phyloP scores from a whole-genome alignment of 164 flowering plant species.

The Paratinospora sagittata region DNA sequence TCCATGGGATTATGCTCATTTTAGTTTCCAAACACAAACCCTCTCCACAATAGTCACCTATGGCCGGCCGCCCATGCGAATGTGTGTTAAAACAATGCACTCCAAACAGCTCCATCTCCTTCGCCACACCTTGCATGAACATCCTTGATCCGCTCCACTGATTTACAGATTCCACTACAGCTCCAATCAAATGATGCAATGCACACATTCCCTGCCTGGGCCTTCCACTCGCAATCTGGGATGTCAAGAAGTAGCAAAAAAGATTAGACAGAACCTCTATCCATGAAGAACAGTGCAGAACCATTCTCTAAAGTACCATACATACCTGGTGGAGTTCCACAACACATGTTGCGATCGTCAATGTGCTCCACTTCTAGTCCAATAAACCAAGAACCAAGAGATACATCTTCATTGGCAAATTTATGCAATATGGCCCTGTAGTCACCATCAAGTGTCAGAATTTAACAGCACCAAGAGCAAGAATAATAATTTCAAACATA shows the following conservation, averaged over 20 bases:
- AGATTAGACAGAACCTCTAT: not conserved
- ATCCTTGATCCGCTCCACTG: conserved; percentile 63
- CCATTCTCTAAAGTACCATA: not conserved
- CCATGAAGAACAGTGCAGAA: not conserved
- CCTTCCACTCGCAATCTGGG: conserved; percentile 86
- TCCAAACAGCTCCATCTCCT: conserved; percentile 75
- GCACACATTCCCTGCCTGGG: conserved; percentile 76
- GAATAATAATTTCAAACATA: not conserved
- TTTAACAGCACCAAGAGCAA: not conserved
- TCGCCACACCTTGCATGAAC: conserved; percentile 79
- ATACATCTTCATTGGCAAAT: conserved; percentile 88
- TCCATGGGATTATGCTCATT: not conserved
- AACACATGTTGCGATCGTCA: conserved; percentile 82
- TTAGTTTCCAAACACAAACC: too few species aligned
- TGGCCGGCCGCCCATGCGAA: not conserved
- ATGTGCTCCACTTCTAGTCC: conserved; percentile 88
- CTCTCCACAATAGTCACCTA: not conserved
- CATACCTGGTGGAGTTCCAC: conserved; percentile 94
- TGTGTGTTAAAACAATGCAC: conserved; percentile 35
- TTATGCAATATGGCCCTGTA: conserved; percentile 78
- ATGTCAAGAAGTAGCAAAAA: not conserved
- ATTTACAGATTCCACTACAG: conserved; percentile 88
- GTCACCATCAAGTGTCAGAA: not conserved
- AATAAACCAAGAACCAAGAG: conserved; percentile 90
- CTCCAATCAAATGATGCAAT: conserved; percentile 89